Conservation (phyloP, 2,329 filamentous ascomycete genomes). For the Fusarium miscanthi region DNA sequence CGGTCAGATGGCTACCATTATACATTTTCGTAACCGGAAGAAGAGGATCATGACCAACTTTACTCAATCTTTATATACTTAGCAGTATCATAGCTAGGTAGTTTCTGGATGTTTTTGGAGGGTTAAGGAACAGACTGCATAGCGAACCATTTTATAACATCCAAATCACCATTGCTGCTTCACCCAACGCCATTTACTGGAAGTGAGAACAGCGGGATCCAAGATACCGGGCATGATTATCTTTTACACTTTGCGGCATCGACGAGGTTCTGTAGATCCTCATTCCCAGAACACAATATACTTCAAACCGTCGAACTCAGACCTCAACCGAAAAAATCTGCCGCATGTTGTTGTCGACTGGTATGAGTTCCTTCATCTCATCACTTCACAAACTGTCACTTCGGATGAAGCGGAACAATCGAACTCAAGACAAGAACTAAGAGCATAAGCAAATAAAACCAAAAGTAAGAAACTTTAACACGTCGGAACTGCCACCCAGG, state of each 20-base stretch:
- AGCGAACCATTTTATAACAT: background rate
- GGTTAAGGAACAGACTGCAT: background rate
- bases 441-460: background rate
- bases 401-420: background rate
- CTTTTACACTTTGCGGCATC: background rate
- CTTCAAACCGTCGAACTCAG: background rate
- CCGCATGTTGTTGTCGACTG: rapidly evolving
- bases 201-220: background rate
- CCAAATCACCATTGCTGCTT: background rate
- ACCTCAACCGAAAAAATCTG: rapidly evolving
- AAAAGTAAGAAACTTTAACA: background rate
- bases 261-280: background rate
- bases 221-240: rapidly evolving
- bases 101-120: background rate
- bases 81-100: rapidly evolving
- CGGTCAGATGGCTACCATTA: background rate
- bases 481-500: background rate
- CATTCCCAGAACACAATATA: background rate
- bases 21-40: background rate
- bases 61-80: background rate
- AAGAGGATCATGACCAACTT: background rate
- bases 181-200: background rate
- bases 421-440: rapidly evolving
- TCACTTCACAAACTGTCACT: no score
- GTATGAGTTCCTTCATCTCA: background rate